These are phyloP conservation scores for Alternaria triticimaculans DNA, from an alignment of 2,329 filamentous ascomycete genomes.

Conservation along the genomic window DNA sequence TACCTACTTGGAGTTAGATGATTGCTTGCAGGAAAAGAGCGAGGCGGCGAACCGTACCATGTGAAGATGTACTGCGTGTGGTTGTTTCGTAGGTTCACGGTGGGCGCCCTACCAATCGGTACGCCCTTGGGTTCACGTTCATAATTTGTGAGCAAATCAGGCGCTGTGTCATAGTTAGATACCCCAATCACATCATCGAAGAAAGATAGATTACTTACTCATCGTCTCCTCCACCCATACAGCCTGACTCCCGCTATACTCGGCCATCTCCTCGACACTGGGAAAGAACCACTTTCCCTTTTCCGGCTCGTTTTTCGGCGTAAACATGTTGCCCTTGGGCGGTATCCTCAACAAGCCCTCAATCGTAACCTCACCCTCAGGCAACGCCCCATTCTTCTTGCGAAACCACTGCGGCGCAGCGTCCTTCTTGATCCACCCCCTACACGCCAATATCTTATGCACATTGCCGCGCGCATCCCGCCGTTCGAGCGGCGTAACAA, in stretches of 20 bases:
- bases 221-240: constrained; percentile 97
- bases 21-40: neutral
- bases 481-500: constrained; percentile 88
- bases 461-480: constrained; percentile 55
- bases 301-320: constrained; percentile 84
- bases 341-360: constrained; percentile 87
- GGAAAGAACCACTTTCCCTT: constrained; percentile 93
- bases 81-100: constrained; percentile 94
- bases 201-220: constrained; percentile 61
- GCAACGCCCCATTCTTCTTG: constrained; percentile 64
- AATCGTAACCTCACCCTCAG: constrained; percentile 74
- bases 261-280: constrained; percentile 90
- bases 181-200: constrained; percentile 20
- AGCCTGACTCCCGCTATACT: constrained; percentile 78
- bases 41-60: constrained; percentile 68
- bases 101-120: constrained; percentile 84
- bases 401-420: constrained; percentile 69
- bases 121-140: constrained; percentile 81
- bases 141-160: constrained; percentile 77
- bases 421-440: constrained; percentile 89
- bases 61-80: constrained; percentile 99
- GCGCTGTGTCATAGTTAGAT: constrained; percentile 61
- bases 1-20: constrained; percentile 68
- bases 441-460: constrained; percentile 78
- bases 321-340: constrained; percentile 98